Percentiles rank a stretch among this genome's conserved stretches.
These are phyloP conservation scores for Kokia cookei DNA, from an alignment of 441 rosid genomes.

Conservation along the genomic window DNA sequence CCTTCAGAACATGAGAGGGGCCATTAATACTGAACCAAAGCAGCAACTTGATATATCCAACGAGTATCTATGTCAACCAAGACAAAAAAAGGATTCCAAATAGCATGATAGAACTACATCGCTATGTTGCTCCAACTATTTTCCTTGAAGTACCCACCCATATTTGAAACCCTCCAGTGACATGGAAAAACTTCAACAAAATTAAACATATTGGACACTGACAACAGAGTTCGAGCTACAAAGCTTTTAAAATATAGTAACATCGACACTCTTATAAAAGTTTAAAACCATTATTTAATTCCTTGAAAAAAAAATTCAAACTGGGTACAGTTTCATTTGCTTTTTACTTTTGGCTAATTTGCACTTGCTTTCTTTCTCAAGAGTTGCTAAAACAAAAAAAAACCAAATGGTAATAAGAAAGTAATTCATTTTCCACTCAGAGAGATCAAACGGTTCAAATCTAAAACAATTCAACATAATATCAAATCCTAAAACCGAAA, in stretches of 20 bases:
- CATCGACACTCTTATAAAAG: neutral
- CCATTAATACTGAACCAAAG: conserved; percentile 29
- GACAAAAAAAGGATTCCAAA: neutral
- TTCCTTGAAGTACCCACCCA: neutral
- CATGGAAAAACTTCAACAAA: too few relatives aligned
- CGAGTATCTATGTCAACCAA: conserved; percentile 14
- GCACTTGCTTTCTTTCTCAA: neutral
- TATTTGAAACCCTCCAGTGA: neutral
- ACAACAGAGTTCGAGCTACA: too few relatives aligned
- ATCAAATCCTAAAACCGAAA: neutral
- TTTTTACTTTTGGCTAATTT: neutral
- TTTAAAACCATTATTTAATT: neutral
- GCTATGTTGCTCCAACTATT: neutral
- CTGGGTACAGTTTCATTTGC: neutral
- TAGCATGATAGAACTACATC: conserved; percentile 1
- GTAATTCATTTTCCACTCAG: neutral
- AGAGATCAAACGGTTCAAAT: neutral
- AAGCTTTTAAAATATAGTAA: neutral
- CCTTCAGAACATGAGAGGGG: conserved; percentile 54
- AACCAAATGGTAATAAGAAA: neutral
- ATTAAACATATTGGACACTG: too few relatives aligned
- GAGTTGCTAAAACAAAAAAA: neutral
- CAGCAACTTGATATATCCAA: conserved; percentile 22
- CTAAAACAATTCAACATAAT: neutral
- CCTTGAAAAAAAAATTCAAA: neutral